Conservation (phyloP, 1,139 yeast species). For the Pichia sp. region DNA sequence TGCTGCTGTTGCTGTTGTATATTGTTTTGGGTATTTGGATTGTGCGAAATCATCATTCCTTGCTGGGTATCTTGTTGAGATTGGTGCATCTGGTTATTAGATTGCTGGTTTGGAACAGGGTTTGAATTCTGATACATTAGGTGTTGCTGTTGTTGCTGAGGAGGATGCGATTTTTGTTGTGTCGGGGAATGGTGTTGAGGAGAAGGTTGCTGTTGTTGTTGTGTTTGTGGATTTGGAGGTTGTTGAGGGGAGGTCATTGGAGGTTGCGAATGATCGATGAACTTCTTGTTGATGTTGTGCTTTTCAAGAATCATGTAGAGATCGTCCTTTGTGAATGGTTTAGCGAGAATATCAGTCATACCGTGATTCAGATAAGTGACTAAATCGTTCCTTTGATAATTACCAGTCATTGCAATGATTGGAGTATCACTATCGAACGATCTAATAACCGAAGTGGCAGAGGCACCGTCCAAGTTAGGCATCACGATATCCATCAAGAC, state of each 20-base stretch:
- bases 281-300: conserved; percentile 40
- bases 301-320: conserved; percentile 71
- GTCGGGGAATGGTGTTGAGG: conserved; percentile 8
- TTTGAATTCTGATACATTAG: neutral
- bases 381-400: conserved; percentile 76
- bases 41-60: neutral
- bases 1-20: too few species aligned
- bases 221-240: neutral
- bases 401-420: conserved; percentile 92
- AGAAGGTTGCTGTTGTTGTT: neutral
- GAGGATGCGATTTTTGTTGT: too few species aligned
- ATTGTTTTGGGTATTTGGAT: neutral
- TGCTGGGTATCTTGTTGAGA: neutral
- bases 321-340: conserved; percentile 88
- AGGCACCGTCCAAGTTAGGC: conserved; percentile 94
- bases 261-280: neutral
- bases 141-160: too few species aligned
- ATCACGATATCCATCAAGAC: conserved; percentile 92
- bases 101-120: neutral
- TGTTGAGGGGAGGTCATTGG: neutral
- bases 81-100: too few species aligned
- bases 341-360: conserved; percentile 88
- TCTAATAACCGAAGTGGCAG: conserved; percentile 85
- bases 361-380: conserved; percentile 84
- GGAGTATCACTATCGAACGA: conserved; percentile 84